These are phyloP conservation scores for Brassica balearica DNA, from an alignment of 441 rosid species.

Conservation along the genomic window DNA sequence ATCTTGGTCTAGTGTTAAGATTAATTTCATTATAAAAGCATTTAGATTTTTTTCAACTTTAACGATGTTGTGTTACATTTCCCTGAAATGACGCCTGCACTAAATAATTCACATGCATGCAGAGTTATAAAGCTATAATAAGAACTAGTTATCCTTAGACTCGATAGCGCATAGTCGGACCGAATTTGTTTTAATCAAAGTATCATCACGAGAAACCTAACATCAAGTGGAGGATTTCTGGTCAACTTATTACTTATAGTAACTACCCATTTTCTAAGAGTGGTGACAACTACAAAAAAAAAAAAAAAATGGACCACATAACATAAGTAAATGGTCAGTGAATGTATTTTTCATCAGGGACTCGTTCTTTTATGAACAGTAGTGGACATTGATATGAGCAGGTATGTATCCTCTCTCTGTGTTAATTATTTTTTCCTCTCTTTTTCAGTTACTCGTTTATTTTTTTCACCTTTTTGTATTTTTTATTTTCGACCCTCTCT, in stretches of 20 bases:
- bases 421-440: slow-evolving; percentile 9
- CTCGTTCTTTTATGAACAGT: slow-evolving; percentile 44
- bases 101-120: slow-evolving; percentile 8
- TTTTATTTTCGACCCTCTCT: slow-evolving; percentile 41
- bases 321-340: slow-evolving; percentile 46
- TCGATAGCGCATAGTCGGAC: not conserved
- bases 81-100: not conserved
- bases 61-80: not conserved
- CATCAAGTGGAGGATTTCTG: slow-evolving; percentile 29
- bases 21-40: not conserved
- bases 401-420: slow-evolving; percentile 27
- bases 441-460: slow-evolving; percentile 12
- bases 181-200: not conserved
- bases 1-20: not conserved
- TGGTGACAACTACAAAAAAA: slow-evolving; percentile 20
- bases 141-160: not conserved
- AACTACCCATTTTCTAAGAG: slow-evolving; percentile 21
- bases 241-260: slow-evolving; percentile 24
- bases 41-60: not conserved
- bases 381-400: slow-evolving; percentile 38
- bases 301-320: slow-evolving; percentile 41
- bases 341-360: slow-evolving; percentile 42
- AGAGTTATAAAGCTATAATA: not conserved
- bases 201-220: slow-evolving; percentile 25
- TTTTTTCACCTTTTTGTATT: slow-evolving; percentile 15